phyloP scores from a whole-genome alignment of 169 alveolate species.

The Cryptosporidium viatorum region DNA sequence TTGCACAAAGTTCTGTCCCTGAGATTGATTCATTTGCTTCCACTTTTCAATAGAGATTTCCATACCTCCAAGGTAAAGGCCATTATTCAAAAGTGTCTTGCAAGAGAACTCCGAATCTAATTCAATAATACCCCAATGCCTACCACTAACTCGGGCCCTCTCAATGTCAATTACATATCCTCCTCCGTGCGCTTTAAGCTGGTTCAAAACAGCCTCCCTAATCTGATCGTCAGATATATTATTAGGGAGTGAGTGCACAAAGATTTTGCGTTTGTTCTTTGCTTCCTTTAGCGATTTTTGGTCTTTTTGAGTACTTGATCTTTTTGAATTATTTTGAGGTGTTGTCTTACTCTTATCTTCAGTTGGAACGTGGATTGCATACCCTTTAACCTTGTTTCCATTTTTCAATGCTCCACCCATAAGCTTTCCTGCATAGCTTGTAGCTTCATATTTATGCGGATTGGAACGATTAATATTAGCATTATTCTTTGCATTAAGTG shows the following conservation, averaged over 20 bases:
- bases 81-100: slow-evolving; percentile 40
- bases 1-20: not conserved
- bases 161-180: slow-evolving; percentile 71
- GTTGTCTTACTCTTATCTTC: slow-evolving; percentile 13
- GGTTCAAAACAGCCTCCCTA: slow-evolving; percentile 65
- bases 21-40: slow-evolving; percentile 23
- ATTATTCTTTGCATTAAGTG: slow-evolving; percentile 14
- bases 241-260: slow-evolving; percentile 57
- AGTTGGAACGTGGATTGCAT: slow-evolving; percentile 48
- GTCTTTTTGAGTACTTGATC: not conserved
- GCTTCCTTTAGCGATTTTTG: slow-evolving; percentile 20
- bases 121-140: slow-evolving; percentile 70
- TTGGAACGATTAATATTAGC: slow-evolving; percentile 22
- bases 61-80: slow-evolving; percentile 55
- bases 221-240: slow-evolving; percentile 57
- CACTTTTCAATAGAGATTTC: slow-evolving; percentile 63
- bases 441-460: slow-evolving; percentile 49
- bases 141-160: slow-evolving; percentile 43
- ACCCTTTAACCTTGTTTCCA: slow-evolving; percentile 41
- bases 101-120: slow-evolving; percentile 67
- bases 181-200: slow-evolving; percentile 65
- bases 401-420: slow-evolving; percentile 39
- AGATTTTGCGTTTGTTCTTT: slow-evolving; percentile 62
- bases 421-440: slow-evolving; percentile 70
- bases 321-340: slow-evolving; percentile 23